Conservation (phyloP, 2,329 filamentous ascomycete genomes). For the Paecilomyces niveus region DNA sequence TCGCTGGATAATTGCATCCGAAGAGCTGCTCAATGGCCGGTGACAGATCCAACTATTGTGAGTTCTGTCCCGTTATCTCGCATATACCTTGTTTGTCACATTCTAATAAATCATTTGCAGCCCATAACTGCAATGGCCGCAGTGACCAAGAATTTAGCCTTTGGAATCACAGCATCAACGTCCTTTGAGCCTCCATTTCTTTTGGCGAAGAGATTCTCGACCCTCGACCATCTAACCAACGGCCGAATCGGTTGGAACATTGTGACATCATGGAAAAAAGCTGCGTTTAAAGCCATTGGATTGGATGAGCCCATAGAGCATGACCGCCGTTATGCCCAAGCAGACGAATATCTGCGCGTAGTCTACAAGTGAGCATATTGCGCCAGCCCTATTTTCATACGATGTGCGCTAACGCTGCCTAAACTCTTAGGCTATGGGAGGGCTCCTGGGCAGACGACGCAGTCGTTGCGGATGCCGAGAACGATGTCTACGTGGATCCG, state of each 20-base stretch:
- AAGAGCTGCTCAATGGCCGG: conserved; percentile 57
- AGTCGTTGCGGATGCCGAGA: conserved; percentile 45
- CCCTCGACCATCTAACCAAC: conserved; percentile 54
- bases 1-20: conserved; percentile 56
- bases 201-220: conserved; percentile 56
- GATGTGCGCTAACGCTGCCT: background rate
- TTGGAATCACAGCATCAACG: conserved; percentile 57
- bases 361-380: conserved; percentile 49
- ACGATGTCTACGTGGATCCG: conserved; percentile 53
- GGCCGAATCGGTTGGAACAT: conserved; percentile 62
- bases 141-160: conserved; percentile 57
- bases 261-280: conserved; percentile 57
- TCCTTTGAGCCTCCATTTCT: conserved; percentile 58
- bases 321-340: conserved; percentile 54
- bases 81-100: background rate
- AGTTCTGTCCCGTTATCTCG: conserved; percentile 14
- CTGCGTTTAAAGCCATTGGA: conserved; percentile 57
- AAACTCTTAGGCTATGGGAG: conserved; percentile 43
- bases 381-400: background rate
- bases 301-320: conserved; percentile 52
- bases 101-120: conserved; percentile 22
- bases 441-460: conserved; percentile 54
- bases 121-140: conserved; percentile 61
- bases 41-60: conserved; percentile 58
- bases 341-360: conserved; percentile 55